Conservation (phyloP, 2,329 filamentous ascomycete genomes). For the Epichloe amarillans region DNA sequence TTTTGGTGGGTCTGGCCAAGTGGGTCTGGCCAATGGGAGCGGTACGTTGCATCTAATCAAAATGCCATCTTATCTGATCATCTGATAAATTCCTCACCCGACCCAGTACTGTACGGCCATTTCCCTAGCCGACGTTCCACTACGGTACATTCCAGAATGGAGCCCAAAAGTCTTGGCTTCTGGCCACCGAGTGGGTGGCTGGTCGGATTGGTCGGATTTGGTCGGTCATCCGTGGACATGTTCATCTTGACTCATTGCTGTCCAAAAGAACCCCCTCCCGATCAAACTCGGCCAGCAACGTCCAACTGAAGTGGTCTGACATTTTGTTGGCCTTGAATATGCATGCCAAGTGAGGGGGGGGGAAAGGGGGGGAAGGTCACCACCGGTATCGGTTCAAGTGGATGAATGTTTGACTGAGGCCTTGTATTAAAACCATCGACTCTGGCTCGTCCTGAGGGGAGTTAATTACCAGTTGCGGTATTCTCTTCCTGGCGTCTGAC, state of each 20-base stretch:
- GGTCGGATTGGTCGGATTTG: background rate
- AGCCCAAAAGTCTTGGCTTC: background rate
- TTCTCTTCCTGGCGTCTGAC: no score
- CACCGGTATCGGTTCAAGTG: no score
- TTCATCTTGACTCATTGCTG: no score
- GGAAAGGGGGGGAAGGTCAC: no score
- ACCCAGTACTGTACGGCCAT: no score
- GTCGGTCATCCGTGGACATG: background rate
- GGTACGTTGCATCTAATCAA: constrained; percentile 15
- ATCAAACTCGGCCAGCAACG: background rate
- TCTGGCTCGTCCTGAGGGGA: background rate
- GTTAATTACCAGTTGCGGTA: no score
- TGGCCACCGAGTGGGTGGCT: background rate
- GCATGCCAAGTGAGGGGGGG: background rate
- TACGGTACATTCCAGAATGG: background rate
- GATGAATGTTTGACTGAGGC: no score
- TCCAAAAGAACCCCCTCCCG: no score
- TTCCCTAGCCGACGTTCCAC: background rate
- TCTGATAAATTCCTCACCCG: background rate
- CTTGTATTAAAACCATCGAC: background rate
- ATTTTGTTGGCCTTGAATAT: background rate
- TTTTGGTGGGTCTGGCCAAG: constrained; percentile 9
- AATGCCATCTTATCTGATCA: constrained; percentile 12
- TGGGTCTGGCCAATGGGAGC: constrained; percentile 10
- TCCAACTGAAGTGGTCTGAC: background rate